These are phyloP conservation scores for Ceratocystis albifundus DNA, from an alignment of 2,329 filamentous ascomycete species.

Conservation along the genomic window DNA sequence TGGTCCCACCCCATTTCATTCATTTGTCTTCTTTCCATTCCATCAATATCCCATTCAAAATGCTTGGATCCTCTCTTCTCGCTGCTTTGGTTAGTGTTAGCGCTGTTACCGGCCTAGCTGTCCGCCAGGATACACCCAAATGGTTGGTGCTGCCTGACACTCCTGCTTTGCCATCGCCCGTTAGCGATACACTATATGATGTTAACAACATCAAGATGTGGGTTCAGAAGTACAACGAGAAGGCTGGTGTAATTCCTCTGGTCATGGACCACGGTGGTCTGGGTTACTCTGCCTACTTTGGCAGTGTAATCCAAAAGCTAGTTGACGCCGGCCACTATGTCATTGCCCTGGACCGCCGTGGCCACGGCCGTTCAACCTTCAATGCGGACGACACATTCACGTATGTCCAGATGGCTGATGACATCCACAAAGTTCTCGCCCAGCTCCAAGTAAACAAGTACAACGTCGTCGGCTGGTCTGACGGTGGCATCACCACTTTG, in stretches of 20 bases:
- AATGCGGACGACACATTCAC: conserved; percentile 31
- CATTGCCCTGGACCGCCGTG: conserved; percentile 34
- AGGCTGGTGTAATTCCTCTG: conserved; percentile 29
- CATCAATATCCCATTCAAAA: background rate
- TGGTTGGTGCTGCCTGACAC: conserved; percentile 33
- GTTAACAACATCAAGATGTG: conserved; percentile 34
- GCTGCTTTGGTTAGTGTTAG: conserved; percentile 8
- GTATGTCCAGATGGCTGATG: conserved; percentile 32
- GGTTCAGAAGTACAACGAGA: conserved; percentile 34
- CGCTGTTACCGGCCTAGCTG: conserved; percentile 24
- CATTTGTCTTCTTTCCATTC: background rate
- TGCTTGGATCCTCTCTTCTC: conserved; percentile 16
- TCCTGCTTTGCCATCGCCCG: conserved; percentile 31
- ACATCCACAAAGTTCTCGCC: conserved; percentile 30
- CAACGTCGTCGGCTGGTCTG: conserved; percentile 34
- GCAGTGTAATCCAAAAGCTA: conserved; percentile 31
- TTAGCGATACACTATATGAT: conserved; percentile 27
- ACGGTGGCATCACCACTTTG: conserved; percentile 33
- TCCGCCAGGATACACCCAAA: conserved; percentile 27
- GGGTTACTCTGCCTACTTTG: conserved; percentile 35
- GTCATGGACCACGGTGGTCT: conserved; percentile 35
- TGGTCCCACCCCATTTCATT: background rate
- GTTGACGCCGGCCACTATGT: conserved; percentile 31
- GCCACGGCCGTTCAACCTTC: conserved; percentile 34
- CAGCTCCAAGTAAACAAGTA: conserved; percentile 28